Percentiles rank a stretch among this genome's conserved stretches.
phyloP scores from a whole-genome alignment of 2,329 filamentous ascomycete species.

The Colletotrichum ledebouriae region DNA sequence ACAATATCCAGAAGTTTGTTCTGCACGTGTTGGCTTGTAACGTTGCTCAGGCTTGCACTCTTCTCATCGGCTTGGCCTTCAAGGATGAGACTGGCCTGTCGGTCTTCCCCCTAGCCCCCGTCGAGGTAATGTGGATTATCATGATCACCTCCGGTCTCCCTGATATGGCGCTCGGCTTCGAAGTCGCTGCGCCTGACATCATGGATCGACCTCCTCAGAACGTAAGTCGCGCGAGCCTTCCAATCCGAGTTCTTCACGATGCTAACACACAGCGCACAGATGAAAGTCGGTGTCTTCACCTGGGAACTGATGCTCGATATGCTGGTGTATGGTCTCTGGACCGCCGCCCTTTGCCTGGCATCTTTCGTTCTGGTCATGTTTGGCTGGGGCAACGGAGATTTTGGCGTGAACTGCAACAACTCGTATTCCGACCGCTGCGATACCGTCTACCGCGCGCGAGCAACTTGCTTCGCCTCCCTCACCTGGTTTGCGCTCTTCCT shows the following conservation, averaged over 20 bases:
- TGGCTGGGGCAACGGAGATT: constrained; percentile 63
- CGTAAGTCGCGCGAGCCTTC: constrained; percentile 53
- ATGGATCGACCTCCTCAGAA: constrained; percentile 77
- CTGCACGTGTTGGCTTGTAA: constrained; percentile 77
- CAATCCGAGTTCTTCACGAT: not conserved
- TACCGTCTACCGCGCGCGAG: constrained; percentile 76
- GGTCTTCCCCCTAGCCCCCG: constrained; percentile 78
- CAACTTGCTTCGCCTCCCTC: constrained; percentile 78
- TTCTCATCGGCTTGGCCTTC: constrained; percentile 78
- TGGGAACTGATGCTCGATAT: constrained; percentile 75
- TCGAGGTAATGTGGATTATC: constrained; percentile 85
- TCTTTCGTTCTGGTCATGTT: constrained; percentile 68
- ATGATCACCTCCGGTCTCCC: constrained; percentile 82
- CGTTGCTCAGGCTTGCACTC: constrained; percentile 75
- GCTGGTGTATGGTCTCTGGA: constrained; percentile 76
- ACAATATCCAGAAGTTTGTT: constrained; percentile 81
- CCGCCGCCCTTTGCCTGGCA: constrained; percentile 69
- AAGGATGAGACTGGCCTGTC: constrained; percentile 74
- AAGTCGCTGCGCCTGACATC: constrained; percentile 76
- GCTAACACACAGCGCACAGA: constrained; percentile 42
- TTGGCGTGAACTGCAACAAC: constrained; percentile 72
- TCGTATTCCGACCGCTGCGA: constrained; percentile 65
- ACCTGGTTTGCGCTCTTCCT: constrained; percentile 82
- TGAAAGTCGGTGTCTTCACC: constrained; percentile 72
- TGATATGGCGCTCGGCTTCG: constrained; percentile 82